A percentile compares a stretch with the other conserved stretches of the same genome.
Conservation (phyloP, 1,284 basidiomycete genomes). For the Ustilago vetiveriae region DNA sequence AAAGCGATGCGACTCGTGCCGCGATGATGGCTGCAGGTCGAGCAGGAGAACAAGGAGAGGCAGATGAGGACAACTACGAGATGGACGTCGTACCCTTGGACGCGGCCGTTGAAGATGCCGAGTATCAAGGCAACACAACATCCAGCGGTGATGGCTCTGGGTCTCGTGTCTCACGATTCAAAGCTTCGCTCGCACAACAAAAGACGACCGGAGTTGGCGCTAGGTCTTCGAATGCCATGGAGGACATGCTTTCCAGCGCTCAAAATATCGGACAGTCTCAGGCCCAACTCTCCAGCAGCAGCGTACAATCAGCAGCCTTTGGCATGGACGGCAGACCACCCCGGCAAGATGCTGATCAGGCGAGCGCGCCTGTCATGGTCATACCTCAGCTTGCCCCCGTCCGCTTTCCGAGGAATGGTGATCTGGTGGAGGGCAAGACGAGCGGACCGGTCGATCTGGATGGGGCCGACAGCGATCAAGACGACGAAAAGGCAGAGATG, state of each 20-base stretch:
- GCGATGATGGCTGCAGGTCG: slow-evolving; percentile 12
- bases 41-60: slow-evolving; percentile 15
- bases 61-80: slow-evolving; percentile 40
- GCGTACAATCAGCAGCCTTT: slow-evolving; percentile 8
- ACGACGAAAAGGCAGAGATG: slow-evolving; percentile 50
- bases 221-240: slow-evolving; percentile 15
- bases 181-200: slow-evolving; percentile 31
- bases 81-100: slow-evolving; percentile 48
- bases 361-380: slow-evolving; percentile 47
- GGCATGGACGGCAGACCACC: slow-evolving; percentile 24
- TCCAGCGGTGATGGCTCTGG: slow-evolving; percentile 3
- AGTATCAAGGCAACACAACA: slow-evolving; percentile 37
- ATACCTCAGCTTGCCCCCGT: slow-evolving; percentile 51
- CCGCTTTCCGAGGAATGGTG: slow-evolving; percentile 45
- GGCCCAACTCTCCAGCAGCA: neutral
- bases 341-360: neutral
- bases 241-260: slow-evolving; percentile 38
- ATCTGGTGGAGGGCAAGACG: slow-evolving; percentile 26
- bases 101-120: slow-evolving; percentile 41
- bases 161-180: slow-evolving; percentile 52
- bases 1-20: neutral
- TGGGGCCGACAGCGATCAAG: slow-evolving; percentile 55
- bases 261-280: slow-evolving; percentile 30
- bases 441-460: slow-evolving; percentile 43
- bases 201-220: neutral